Evolutionary conservation across 129 eudicot species (phyloP).

Genomic region (Erigeron canadensis): DNA sequence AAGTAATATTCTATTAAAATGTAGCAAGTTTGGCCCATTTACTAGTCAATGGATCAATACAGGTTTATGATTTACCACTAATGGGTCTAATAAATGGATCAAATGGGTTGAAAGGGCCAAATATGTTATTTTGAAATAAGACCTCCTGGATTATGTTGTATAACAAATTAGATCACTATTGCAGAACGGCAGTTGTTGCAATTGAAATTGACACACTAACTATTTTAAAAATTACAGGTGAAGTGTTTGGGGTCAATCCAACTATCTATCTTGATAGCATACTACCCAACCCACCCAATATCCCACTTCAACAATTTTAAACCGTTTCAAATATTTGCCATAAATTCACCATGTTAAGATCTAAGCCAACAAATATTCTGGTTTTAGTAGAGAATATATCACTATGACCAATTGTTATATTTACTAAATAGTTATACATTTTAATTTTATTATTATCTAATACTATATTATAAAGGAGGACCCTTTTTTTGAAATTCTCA

Average conservation of each 20-base stretch:
- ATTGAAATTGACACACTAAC: background rate
- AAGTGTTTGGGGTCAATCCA: background rate
- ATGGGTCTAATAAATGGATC: background rate
- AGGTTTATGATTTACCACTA: background rate
- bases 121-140: background rate
- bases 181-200: background rate
- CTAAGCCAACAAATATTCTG: background rate
- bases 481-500: no score
- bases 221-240: background rate
- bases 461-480: no score
- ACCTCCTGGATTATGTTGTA: background rate
- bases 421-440: background rate
- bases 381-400: background rate
- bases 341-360: background rate
- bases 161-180: background rate
- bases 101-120: background rate
- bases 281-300: background rate
- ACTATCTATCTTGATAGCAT: background rate
- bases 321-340: background rate
- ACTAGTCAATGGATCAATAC: background rate
- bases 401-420: background rate
- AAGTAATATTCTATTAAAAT: background rate
- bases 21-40: background rate
- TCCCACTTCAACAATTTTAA: background rate
- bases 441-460: background rate